Percentiles rank a stretch among this genome's conserved stretches.
Conservation (phyloP, 1,284 basidiomycete genomes). For the Mycosarcoma maydis region DNA sequence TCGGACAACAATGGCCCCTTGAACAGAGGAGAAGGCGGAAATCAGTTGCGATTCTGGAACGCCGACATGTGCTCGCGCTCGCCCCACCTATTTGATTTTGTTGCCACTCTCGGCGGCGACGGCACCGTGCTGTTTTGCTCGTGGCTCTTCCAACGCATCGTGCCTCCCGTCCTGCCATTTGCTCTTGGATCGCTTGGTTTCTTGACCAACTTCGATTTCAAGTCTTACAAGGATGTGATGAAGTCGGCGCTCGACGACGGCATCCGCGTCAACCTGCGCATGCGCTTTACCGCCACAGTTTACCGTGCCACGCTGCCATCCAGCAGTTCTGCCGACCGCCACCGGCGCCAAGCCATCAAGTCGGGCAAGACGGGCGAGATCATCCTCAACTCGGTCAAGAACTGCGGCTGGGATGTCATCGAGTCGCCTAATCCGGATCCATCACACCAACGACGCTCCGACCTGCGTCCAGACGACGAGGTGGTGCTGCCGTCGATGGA, state of each 20-base stretch:
- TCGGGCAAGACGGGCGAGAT: conserved; percentile 64
- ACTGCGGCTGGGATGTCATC: conserved; percentile 62
- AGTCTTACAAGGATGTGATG: conserved; percentile 85
- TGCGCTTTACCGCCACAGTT: conserved; percentile 99
- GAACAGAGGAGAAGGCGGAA: conserved; percentile 71
- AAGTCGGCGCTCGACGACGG: conserved; percentile 89
- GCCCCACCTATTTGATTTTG: conserved; percentile 96
- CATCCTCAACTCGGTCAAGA: conserved; percentile 59
- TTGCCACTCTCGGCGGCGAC: conserved; percentile 93
- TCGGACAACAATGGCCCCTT: conserved; percentile 28
- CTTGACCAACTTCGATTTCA: conserved; percentile 97
- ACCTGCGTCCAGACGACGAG: conserved; percentile 23
- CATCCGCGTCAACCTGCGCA: conserved; percentile 95
- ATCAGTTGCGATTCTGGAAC: conserved; percentile 94
- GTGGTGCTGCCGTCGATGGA: conserved; percentile 23
- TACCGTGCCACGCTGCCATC: conserved; percentile 70
- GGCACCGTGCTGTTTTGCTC: conserved; percentile 99
- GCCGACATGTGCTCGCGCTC: conserved; percentile 91
- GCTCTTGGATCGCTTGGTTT: conserved; percentile 98
- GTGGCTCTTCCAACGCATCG: conserved; percentile 98
- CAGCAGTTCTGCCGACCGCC: conserved; percentile 39
- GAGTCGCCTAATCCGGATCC: conserved; percentile 43
- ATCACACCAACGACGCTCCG: conserved; percentile 15
- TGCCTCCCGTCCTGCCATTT: conserved; percentile 95
- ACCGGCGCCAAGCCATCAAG: conserved; percentile 58